Evolutionary conservation across 2,329 filamentous ascomycete genomes (phyloP).

Genomic region (Trichothecium sympodiale): DNA sequence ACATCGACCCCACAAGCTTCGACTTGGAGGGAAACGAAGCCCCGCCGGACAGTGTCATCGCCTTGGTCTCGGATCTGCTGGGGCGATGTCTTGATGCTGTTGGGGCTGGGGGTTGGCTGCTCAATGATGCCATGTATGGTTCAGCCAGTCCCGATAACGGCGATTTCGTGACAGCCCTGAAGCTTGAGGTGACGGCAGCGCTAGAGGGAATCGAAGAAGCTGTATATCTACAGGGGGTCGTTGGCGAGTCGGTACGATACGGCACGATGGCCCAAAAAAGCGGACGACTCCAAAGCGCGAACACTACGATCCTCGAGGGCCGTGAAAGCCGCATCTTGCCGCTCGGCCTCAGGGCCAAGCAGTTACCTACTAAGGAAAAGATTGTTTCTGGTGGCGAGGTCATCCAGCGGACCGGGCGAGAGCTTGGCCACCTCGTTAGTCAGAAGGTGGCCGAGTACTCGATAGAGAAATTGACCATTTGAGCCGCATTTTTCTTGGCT

Average conservation of each 20-base stretch:
- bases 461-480: constrained; percentile 64
- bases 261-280: constrained; percentile 28
- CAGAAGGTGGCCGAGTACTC: constrained; percentile 76
- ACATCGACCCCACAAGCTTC: constrained; percentile 47
- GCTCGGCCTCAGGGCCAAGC: constrained; percentile 56
- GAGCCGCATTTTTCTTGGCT: constrained; percentile 16
- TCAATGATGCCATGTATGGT: constrained; percentile 41
- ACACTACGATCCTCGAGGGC: constrained; percentile 36
- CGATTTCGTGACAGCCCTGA: constrained; percentile 54
- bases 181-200: constrained; percentile 58
- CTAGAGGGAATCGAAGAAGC: constrained; percentile 63
- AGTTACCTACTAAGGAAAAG: constrained; percentile 41
- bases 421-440: constrained; percentile 67
- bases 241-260: constrained; percentile 57
- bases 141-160: constrained; percentile 41
- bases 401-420: constrained; percentile 55
- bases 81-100: constrained; percentile 67
- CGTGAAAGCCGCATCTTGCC: constrained; percentile 48
- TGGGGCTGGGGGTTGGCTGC: constrained; percentile 63
- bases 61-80: constrained; percentile 60
- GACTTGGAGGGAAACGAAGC: constrained; percentile 27
- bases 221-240: constrained; percentile 49
- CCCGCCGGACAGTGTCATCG: constrained; percentile 57
- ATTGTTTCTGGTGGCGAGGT: constrained; percentile 60
- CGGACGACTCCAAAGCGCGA: constrained; percentile 17